Evolutionary conservation across 805 yeast genomes (phyloP), one percentile per base, ranked within the genome.

Genomic region (Limtongozyma cylindracea): DNA sequence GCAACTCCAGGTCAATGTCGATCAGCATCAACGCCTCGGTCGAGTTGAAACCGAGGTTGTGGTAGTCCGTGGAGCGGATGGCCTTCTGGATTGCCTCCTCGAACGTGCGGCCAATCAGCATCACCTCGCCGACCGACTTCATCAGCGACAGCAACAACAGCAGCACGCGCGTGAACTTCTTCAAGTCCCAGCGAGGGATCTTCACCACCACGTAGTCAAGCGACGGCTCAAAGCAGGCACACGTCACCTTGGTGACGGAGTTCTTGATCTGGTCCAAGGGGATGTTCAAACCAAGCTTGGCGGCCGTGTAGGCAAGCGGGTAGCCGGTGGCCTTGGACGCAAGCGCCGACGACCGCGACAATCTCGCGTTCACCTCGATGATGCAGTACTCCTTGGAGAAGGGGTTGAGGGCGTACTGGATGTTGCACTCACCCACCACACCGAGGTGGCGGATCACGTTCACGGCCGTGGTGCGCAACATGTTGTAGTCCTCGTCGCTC

Each of bases 251-350:
- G 21, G 98, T 84, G 27, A 84, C 95, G 21, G 92, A 67, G 57
- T 84, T 84, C 45, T 68, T 70, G 40, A 84, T 72, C 49, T 84
- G 91, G 38, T 77, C 73, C 42, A 84, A 61, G 20, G 95, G 82
- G 39, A 76, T 76, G 54, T 78, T 77, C 41, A 84, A 58, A 48
- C 93, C 98, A 31, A 84, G 57, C 49, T 84, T 84, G 31, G 96
- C 96, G 32, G 98, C 98, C 24, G 92, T 88, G 47, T 80, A 84
- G 23, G 98, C 98, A 35, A 84, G 61, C 37, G 98, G 98, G 43
- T 84, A 84, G 35, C 96, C 98, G 20, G 98, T 84, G 18, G 98
- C 98, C 56, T 84, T 84, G 12, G 96, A 84, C 21, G 98, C 98
- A 38, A 84, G 61, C 25, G 98, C 98, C n/a, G 96, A 88, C 21